Evolutionary conservation across 2,329 filamentous ascomycete species (phyloP).

Genomic region (Colletotrichum destructivum): DNA sequence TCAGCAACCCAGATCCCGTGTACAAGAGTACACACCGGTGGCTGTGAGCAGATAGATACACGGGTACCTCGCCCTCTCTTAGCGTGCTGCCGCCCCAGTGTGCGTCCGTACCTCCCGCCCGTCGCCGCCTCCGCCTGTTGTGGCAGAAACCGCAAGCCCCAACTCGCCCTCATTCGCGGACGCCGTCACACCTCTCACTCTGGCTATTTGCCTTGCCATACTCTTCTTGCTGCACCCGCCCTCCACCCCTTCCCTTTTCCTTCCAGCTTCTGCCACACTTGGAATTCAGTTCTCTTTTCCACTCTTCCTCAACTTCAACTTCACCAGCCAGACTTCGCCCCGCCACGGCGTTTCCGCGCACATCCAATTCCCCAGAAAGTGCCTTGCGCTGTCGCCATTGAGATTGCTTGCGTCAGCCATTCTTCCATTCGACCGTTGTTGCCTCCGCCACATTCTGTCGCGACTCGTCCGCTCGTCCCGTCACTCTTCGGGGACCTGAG

Average conservation of each 20-base stretch:
- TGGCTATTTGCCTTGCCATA: constrained; percentile 27
- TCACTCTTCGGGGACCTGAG: constrained; percentile 39
- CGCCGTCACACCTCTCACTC: constrained; percentile 35
- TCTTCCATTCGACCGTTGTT: constrained; percentile 28
- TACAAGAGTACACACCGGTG: too few relatives aligned
- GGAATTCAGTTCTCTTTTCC: constrained; percentile 35
- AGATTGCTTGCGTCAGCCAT: constrained; percentile 22
- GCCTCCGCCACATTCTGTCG: constrained; percentile 40
- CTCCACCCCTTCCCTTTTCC: constrained; percentile 41
- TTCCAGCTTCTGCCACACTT: constrained; percentile 42
- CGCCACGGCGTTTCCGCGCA: constrained; percentile 20
- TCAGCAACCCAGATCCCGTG: background rate
- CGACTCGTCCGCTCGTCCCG: constrained; percentile 41
- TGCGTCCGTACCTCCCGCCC: constrained; percentile 33
- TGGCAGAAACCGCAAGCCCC: constrained; percentile 38
- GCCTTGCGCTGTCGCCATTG: constrained; percentile 1
- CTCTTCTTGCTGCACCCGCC: constrained; percentile 36
- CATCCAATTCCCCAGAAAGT: constrained; percentile 2
- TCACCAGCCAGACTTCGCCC: constrained; percentile 10
- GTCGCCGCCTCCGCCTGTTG: constrained; percentile 18
- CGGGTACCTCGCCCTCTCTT: constrained; percentile 12
- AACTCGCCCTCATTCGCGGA: constrained; percentile 29
- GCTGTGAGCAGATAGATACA: background rate
- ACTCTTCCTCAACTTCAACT: constrained; percentile 33
- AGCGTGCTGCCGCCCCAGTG: constrained; percentile 20